These are phyloP conservation scores for Aspergillus cejpii DNA, from an alignment of 2,329 filamentous ascomycete species.

Conservation along the genomic window DNA sequence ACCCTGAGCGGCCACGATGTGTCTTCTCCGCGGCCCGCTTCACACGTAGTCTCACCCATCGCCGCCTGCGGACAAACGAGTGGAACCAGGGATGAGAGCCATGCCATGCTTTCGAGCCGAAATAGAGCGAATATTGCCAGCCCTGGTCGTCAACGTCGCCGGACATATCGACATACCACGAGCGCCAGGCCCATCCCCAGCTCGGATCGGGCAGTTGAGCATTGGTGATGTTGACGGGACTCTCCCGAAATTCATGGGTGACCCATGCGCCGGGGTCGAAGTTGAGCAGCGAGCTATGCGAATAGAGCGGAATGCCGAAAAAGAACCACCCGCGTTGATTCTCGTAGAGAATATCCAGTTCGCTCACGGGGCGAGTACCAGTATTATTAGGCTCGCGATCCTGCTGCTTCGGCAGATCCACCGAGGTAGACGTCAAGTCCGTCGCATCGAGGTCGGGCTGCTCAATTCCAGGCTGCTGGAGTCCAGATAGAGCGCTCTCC, in stretches of 20 bases:
- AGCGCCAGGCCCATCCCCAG: slow-evolving; percentile 81
- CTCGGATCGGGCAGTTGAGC: slow-evolving; percentile 90
- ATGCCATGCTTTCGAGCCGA: slow-evolving; percentile 78
- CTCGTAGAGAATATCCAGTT: slow-evolving; percentile 86
- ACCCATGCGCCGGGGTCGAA: slow-evolving; percentile 86
- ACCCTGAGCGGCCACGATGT: slow-evolving; percentile 30
- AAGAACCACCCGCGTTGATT: slow-evolving; percentile 88
- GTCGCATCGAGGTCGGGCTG: slow-evolving; percentile 11
- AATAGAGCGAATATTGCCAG: slow-evolving; percentile 94
- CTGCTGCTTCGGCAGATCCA: not conserved
- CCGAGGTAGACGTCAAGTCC: slow-evolving; percentile 10
- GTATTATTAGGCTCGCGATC: slow-evolving; percentile 3
- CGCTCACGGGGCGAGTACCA: slow-evolving; percentile 32
- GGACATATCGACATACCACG: slow-evolving; percentile 71
- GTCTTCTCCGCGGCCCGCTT: slow-evolving; percentile 47
- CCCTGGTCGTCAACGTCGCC: slow-evolving; percentile 79
- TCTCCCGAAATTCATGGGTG: slow-evolving; percentile 54
- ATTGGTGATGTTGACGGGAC: slow-evolving; percentile 66
- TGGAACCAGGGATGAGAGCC: slow-evolving; percentile 83
- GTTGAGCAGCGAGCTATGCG: slow-evolving; percentile 72
- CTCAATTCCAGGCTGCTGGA: not conserved
- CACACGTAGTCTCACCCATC: slow-evolving; percentile 77
- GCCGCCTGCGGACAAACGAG: slow-evolving; percentile 82
- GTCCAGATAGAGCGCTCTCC: slow-evolving; percentile 2
- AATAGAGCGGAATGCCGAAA: slow-evolving; percentile 87